phyloP scores from a whole-genome alignment of 106 monocot species.

The Dioscorea dumetorum region DNA sequence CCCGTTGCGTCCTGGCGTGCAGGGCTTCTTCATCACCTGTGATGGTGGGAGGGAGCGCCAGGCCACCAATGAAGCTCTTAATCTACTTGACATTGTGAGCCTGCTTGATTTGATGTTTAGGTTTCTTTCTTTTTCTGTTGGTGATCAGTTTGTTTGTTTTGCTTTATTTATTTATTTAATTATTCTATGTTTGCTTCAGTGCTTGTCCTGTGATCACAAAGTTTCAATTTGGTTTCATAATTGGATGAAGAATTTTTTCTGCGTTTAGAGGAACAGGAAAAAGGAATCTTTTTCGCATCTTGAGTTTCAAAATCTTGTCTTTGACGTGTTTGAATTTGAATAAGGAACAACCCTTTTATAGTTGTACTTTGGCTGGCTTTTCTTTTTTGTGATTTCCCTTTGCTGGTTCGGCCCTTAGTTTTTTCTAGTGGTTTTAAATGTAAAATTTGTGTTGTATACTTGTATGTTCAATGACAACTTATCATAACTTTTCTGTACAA shows the following conservation, averaged over 20 bases:
- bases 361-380: too few relatives aligned
- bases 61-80: conserved; percentile 69
- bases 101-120: not conserved
- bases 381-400: too few relatives aligned
- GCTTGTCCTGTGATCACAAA: not conserved
- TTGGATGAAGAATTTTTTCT: not conserved
- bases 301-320: too few relatives aligned
- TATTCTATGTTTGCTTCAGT: not conserved
- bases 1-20: conserved; percentile 72
- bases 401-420: too few relatives aligned
- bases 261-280: not conserved
- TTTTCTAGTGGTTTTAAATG: too few relatives aligned
- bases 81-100: conserved; percentile 64
- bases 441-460: too few relatives aligned
- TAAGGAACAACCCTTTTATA: too few relatives aligned
- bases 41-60: conserved; percentile 93
- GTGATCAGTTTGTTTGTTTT: not conserved
- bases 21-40: conserved; percentile 96
- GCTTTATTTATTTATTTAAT: too few relatives aligned
- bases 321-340: too few relatives aligned
- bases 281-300: too few relatives aligned
- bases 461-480: too few relatives aligned
- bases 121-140: not conserved
- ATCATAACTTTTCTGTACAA: too few relatives aligned
- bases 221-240: not conserved